A percentile compares a stretch with the other conserved stretches of the same genome.
These are phyloP conservation scores for Takakia lepidozioides DNA, from an alignment of 225 moss, liverwort and hornwort genomes.

Conservation along the genomic window DNA sequence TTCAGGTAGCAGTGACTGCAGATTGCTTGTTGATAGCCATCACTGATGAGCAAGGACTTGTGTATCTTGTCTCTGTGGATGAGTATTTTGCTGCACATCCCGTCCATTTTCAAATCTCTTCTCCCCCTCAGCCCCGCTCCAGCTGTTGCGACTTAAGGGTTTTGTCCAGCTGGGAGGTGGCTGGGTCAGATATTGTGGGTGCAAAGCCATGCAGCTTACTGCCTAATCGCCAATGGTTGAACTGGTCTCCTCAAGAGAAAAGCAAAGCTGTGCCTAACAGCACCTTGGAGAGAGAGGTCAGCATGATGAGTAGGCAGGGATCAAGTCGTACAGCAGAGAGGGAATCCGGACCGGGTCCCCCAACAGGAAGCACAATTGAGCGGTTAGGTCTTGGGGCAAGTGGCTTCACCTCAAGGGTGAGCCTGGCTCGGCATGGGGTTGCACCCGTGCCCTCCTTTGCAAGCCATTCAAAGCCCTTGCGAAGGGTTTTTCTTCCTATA, in stretches of 20 bases:
- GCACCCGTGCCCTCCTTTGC: slow-evolving; percentile 13
- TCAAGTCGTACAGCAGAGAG: slow-evolving; percentile 8
- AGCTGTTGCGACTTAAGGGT: slow-evolving; percentile 16
- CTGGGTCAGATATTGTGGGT: slow-evolving; percentile 69
- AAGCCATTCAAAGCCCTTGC: slow-evolving; percentile 34
- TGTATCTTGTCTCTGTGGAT: slow-evolving; percentile 69
- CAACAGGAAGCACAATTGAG: background rate
- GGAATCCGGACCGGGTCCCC: slow-evolving; percentile 20
- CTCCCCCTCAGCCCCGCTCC: background rate
- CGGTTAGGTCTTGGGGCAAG: slow-evolving; percentile 38
- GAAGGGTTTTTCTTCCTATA: slow-evolving; percentile 54
- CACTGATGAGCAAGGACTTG: slow-evolving; percentile 55
- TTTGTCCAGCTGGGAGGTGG: slow-evolving; percentile 66
- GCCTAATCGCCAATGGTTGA: slow-evolving; percentile 56
- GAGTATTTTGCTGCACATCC: slow-evolving; percentile 47
- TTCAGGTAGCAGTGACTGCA: slow-evolving; percentile 46
- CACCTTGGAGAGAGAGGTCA: background rate
- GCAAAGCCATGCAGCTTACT: slow-evolving; percentile 13
- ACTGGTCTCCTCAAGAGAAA: slow-evolving; percentile 12
- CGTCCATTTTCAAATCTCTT: no score
- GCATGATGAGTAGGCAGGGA: background rate
- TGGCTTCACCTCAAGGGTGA: slow-evolving; percentile 67
- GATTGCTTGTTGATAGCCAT: slow-evolving; percentile 68
- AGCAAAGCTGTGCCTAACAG: background rate
- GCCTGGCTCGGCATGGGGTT: slow-evolving; percentile 32